Percentiles rank a stretch among this genome's conserved stretches.
Evolutionary conservation across 108 stramenopile species (phyloP).

Genomic region (Pseudonitzschia delicatissima): DNA sequence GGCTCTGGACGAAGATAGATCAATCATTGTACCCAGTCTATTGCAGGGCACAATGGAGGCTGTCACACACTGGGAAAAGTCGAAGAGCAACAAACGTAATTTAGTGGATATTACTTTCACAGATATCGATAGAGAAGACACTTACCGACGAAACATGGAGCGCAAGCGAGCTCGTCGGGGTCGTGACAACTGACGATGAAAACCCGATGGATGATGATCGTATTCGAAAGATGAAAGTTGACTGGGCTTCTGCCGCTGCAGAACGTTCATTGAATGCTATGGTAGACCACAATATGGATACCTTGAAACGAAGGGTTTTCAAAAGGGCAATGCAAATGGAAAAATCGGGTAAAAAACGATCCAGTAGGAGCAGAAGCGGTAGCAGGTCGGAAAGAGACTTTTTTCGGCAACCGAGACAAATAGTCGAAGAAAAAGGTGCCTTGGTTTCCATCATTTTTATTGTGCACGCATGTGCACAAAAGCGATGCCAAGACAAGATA

Average conservation of each 20-base stretch:
- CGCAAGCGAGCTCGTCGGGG: constrained; percentile 22
- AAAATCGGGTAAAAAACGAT: constrained; percentile 6
- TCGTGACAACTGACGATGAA: no score
- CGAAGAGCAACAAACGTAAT: constrained; percentile 11
- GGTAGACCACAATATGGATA: constrained; percentile 16
- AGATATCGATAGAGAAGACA: constrained; percentile 30
- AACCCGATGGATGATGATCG: constrained; percentile 7
- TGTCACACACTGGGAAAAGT: constrained; percentile 18
- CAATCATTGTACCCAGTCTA: constrained; percentile 56
- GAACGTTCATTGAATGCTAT: no score
- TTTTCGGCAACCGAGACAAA: not conserved
- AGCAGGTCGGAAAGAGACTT: not conserved
- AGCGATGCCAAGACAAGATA: not conserved
- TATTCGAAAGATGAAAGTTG: not conserved
- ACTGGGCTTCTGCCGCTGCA: no score
- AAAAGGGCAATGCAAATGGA: not conserved
- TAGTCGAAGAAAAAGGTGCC: not conserved
- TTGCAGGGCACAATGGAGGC: constrained; percentile 62
- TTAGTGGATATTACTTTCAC: constrained; percentile 4
- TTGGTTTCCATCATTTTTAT: no score
- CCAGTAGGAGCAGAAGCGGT: constrained; percentile 3
- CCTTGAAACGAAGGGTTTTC: not conserved
- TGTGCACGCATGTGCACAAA: no score
- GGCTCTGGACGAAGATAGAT: constrained; percentile 43
- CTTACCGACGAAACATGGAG: constrained; percentile 16